Percentiles rank a stretch among this genome's conserved stretches.
Evolutionary conservation across 768 basidiomycete species (phyloP).

Genomic region (Tulasnella sp.): DNA sequence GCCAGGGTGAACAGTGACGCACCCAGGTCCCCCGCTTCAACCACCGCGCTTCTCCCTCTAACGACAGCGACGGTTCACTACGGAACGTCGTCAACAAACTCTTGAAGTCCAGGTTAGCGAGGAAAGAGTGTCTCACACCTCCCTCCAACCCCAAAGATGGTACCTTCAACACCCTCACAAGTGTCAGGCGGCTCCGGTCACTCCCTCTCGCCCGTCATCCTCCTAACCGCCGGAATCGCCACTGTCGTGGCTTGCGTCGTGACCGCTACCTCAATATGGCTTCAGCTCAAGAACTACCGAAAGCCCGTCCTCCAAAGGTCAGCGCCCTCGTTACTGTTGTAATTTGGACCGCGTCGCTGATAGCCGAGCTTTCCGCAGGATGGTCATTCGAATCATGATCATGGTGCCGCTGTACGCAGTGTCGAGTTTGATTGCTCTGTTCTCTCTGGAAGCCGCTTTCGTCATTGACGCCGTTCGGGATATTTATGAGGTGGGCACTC

Average conservation of each 20-base stretch:
- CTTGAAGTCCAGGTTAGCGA: not conserved
- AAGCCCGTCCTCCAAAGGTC: slow-evolving; percentile 78
- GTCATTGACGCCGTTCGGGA: slow-evolving; percentile 93
- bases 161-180: not conserved
- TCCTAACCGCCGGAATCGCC: slow-evolving; percentile 58
- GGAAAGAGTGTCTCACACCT: not conserved
- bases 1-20: slow-evolving; percentile 3
- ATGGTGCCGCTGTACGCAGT: slow-evolving; percentile 92
- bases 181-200: slow-evolving; percentile 48
- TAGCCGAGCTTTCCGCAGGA: slow-evolving; percentile 47
- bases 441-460: slow-evolving; percentile 92
- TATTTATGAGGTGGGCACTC: slow-evolving; percentile 77
- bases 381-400: slow-evolving; percentile 92
- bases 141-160: not conserved
- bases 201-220: slow-evolving; percentile 49
- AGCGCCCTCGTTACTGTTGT: not conserved
- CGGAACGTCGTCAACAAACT: not conserved
- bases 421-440: slow-evolving; percentile 85
- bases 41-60: not conserved
- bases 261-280: slow-evolving; percentile 66
- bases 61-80: not conserved
- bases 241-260: slow-evolving; percentile 68
- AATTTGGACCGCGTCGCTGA: not conserved
- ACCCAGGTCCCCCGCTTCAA: not conserved
- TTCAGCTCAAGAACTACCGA: slow-evolving; percentile 83